Percentiles rank a stretch among this genome's conserved stretches.
These are phyloP conservation scores for Tetrapisispora fleetii DNA, from an alignment of 805 yeast species.

Conservation along the genomic window DNA sequence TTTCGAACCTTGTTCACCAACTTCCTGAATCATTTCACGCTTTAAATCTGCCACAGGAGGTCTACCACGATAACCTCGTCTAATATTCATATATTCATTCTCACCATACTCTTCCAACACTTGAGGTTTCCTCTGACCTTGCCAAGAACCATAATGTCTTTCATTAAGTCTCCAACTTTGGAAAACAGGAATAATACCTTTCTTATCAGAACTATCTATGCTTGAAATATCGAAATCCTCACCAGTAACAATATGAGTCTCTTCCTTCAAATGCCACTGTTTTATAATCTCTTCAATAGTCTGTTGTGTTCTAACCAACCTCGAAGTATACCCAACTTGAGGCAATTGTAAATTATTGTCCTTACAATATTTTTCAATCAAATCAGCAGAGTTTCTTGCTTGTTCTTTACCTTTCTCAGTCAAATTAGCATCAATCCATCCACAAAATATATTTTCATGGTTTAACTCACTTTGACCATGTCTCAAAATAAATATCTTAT, in stretches of 20 bases:
- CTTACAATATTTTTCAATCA: constrained; percentile 37
- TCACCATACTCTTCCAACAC: constrained; percentile 58
- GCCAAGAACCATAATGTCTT: constrained; percentile 76
- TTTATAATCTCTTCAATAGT: constrained; percentile 60
- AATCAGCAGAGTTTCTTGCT: constrained; percentile 54
- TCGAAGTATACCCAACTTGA: constrained; percentile 59
- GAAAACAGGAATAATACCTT: constrained; percentile 38
- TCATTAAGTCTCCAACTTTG: constrained; percentile 77
- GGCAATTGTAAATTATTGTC: constrained; percentile 30
- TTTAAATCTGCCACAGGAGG: constrained; percentile 40
- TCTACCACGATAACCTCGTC: constrained; percentile 69
- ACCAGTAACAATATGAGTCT: constrained; percentile 17
- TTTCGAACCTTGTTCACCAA: constrained; percentile 19
- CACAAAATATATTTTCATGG: constrained; percentile 66
- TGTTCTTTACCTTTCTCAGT: constrained; percentile 60
- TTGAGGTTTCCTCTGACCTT: constrained; percentile 65
- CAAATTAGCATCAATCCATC: constrained; percentile 72
- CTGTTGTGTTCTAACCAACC: constrained; percentile 63
- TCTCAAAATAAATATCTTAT: constrained; percentile 41
- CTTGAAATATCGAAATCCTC: constrained; percentile 1
- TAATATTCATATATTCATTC: constrained; percentile 65
- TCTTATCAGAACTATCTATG: neutral
- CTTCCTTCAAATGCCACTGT: constrained; percentile 30
- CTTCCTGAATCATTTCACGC: constrained; percentile 34
- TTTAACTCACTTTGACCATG: constrained; percentile 83